phyloP scores from a whole-genome alignment of 78 protist genomes.

The Neovahlkampfia damariscottae region DNA sequence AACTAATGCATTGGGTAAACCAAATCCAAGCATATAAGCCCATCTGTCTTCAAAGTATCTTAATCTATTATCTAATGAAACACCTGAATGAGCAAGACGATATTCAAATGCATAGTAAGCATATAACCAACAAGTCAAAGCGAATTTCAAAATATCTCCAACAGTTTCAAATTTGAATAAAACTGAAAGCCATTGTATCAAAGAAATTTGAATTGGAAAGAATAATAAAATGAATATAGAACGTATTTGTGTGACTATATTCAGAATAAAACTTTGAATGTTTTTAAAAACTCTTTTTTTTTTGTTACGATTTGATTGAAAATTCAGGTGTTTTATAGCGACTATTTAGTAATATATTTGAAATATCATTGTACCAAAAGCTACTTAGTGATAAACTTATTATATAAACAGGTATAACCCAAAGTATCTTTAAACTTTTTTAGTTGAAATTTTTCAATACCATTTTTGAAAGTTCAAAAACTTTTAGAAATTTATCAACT shows the following conservation, averaged over 20 bases:
- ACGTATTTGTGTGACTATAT: background rate
- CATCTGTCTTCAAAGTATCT: background rate
- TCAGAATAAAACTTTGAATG: background rate
- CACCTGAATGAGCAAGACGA: background rate
- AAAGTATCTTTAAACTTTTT: background rate
- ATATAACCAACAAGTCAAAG: background rate
- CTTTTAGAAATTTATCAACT: background rate
- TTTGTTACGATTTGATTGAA: too few species aligned
- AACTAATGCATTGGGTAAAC: background rate
- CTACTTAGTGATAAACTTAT: background rate
- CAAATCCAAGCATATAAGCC: background rate
- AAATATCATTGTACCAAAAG: background rate
- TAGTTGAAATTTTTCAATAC: background rate
- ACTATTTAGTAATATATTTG: background rate
- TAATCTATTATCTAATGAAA: background rate
- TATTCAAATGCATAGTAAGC: background rate
- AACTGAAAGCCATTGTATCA: background rate
- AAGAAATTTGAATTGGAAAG: background rate
- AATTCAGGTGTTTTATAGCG: background rate
- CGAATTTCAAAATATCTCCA: background rate
- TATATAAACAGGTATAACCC: background rate
- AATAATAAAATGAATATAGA: background rate
- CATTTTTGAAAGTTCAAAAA: background rate
- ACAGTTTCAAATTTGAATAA: background rate
- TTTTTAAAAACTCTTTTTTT: too few species aligned